Evolutionary conservation across 306 rosid species (phyloP).

Genomic region (Cicer arietinum): DNA sequence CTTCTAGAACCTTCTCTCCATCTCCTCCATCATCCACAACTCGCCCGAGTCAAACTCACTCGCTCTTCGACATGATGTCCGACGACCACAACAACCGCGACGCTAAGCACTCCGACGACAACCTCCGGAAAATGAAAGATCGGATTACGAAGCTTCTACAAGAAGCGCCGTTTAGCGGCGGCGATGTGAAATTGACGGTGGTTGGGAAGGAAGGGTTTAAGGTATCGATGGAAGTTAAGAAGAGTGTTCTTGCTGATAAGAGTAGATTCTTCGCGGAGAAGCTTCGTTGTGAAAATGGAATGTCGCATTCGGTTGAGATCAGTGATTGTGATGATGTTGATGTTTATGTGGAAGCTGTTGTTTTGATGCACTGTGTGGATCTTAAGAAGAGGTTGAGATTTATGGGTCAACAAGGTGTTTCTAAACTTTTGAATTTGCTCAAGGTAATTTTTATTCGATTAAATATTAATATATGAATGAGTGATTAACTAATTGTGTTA

Average conservation of each 20-base stretch:
- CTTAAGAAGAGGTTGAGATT: slow-evolving; percentile 66
- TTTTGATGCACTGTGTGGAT: slow-evolving; percentile 79
- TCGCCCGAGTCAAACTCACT: slow-evolving; percentile 51
- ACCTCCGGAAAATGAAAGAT: slow-evolving; percentile 57
- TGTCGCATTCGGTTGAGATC: slow-evolving; percentile 77
- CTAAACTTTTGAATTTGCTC: slow-evolving; percentile 80
- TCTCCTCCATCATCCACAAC: slow-evolving; percentile 53
- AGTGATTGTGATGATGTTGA: slow-evolving; percentile 90
- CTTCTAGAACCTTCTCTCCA: slow-evolving; percentile 58
- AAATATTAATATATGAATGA: background rate
- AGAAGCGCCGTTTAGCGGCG: slow-evolving; percentile 59
- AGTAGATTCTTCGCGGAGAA: slow-evolving; percentile 83
- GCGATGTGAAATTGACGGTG: slow-evolving; percentile 74
- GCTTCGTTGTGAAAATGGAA: slow-evolving; percentile 54
- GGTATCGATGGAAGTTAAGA: slow-evolving; percentile 78
- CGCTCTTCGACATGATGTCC: slow-evolving; percentile 86
- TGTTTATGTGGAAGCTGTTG: slow-evolving; percentile 77
- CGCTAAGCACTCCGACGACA: slow-evolving; percentile 53
- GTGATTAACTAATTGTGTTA: slow-evolving; percentile 2
- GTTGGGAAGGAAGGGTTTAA: slow-evolving; percentile 69
- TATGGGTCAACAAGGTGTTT: slow-evolving; percentile 64
- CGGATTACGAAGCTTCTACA: slow-evolving; percentile 60
- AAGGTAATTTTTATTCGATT: slow-evolving; percentile 51
- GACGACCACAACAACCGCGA: slow-evolving; percentile 55
- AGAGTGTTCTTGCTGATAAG: slow-evolving; percentile 67